Base-by-base conservation (phyloP, 768 basidiomycete species). In the Leccinellum rugosiceps region DNA sequence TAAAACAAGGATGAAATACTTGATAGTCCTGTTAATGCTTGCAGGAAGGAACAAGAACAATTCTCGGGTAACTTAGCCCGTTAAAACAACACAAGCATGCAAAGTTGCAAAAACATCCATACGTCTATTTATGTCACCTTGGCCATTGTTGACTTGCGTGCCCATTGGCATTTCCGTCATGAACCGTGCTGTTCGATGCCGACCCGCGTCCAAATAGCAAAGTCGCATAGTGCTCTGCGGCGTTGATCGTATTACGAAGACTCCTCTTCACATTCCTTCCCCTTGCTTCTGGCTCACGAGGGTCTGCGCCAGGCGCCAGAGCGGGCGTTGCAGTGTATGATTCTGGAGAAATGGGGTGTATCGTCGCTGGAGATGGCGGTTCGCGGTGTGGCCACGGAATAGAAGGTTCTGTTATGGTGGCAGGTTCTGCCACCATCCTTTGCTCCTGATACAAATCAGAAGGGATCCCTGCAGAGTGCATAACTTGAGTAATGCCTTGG, bases 221-320 rank as follows among this genome's bases (percentile, higher is more conserved):
- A 6, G 83, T 83, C 5, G 86, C 84, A 65, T 86, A 86, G 54
- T 86, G 83, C 65, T 90, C 88, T 11, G 89, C 88, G 34, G 82
- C 84, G 55, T 78, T 83, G 46, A 90, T 70, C 14, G 87, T 88
- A 57, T 80, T 88, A 50, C 88, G 80, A 51, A 90, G 63, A 61
- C 82, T 85, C 59, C 84, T 77, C 69, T 82, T 87, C 35, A 85
- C 84, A 63, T 80, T 85, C 61, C 86, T 73, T 26, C 83, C 84
- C 56, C 83, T 74, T 41, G 69, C 76, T 58, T 80, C 83, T 31
- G 70, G 72, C 46, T 65, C 72, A 53, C 64, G 74, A 56, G 55
- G 67, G 32, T 67, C 72, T 54, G 56, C 57, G n/a, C 60, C 59
- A 38, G 67, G 63, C 30, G 68, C 62, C 52, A 79, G 60, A 47